Evolutionary conservation across 371 early-diverging fungal species (phyloP).

Genomic region (Mortierella sp.): DNA sequence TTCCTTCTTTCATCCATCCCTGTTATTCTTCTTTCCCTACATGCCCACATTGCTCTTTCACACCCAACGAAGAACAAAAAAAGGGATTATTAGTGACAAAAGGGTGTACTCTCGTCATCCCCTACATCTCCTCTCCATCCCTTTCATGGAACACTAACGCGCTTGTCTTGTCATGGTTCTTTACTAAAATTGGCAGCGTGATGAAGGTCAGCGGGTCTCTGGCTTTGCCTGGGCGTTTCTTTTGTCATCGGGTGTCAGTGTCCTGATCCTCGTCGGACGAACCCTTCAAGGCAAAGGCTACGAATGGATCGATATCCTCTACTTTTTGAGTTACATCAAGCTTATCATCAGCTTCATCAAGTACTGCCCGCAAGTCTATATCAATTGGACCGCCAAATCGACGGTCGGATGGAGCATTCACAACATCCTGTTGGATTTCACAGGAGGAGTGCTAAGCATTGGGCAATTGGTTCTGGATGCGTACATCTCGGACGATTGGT

Average conservation of each 20-base stretch:
- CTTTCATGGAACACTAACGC: conserved; percentile 1
- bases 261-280: conserved; percentile 44
- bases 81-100: neutral
- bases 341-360: conserved; percentile 84
- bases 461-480: conserved; percentile 88
- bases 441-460: conserved; percentile 89
- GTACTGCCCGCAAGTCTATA: conserved; percentile 91
- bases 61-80: neutral
- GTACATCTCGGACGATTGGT: conserved; percentile 74
- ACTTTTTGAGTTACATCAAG: conserved; percentile 87
- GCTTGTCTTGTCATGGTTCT: neutral
- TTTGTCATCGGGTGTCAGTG: conserved; percentile 41
- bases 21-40: too few relatives aligned
- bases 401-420: conserved; percentile 95
- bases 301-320: conserved; percentile 77
- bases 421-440: conserved; percentile 92
- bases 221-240: conserved; percentile 56
- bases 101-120: neutral
- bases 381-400: conserved; percentile 84
- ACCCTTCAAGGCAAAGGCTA: conserved; percentile 8
- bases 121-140: neutral
- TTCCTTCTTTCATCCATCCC: neutral
- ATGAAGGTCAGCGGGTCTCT: conserved; percentile 62
- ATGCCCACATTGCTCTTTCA: neutral
- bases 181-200: conserved; percentile 59